phyloP scores from a whole-genome alignment of 345 rosid genomes.

The Citrus sp. region DNA sequence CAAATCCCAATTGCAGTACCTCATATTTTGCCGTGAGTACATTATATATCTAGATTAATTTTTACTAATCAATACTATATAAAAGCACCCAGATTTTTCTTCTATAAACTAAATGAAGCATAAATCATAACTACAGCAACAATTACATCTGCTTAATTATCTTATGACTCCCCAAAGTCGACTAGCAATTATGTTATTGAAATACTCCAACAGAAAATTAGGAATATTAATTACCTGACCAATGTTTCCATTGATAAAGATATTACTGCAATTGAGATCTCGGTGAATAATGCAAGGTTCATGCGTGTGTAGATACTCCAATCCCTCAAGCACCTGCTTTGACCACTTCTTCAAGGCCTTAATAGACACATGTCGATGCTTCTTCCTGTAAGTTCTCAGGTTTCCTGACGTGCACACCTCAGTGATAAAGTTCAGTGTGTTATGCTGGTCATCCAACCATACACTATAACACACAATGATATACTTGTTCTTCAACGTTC shows the following conservation, averaged over 20 bases:
- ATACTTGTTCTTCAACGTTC: slow-evolving; percentile 48
- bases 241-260: slow-evolving; percentile 63
- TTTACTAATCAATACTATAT: neutral
- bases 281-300: slow-evolving; percentile 71
- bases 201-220: neutral
- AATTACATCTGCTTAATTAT: neutral
- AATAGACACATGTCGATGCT: slow-evolving; percentile 62
- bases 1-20: neutral
- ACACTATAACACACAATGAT: slow-evolving; percentile 61
- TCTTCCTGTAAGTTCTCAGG: slow-evolving; percentile 56
- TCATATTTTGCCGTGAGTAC: neutral
- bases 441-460: slow-evolving; percentile 46
- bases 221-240: slow-evolving; percentile 43
- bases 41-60: neutral
- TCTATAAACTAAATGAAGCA: neutral
- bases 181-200: neutral
- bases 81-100: neutral
- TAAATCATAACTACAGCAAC: neutral
- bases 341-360: slow-evolving; percentile 77
- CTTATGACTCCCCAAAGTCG: neutral
- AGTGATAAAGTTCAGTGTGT: slow-evolving; percentile 60
- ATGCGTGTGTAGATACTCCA: slow-evolving; percentile 62
- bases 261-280: slow-evolving; percentile 67
- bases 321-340: slow-evolving; percentile 58
- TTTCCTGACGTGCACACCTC: slow-evolving; percentile 75